Evolutionary conservation across 1,139 yeast species (phyloP), one percentile per base, ranked within the genome.

Genomic region (Suhomyces atakaporum): DNA sequence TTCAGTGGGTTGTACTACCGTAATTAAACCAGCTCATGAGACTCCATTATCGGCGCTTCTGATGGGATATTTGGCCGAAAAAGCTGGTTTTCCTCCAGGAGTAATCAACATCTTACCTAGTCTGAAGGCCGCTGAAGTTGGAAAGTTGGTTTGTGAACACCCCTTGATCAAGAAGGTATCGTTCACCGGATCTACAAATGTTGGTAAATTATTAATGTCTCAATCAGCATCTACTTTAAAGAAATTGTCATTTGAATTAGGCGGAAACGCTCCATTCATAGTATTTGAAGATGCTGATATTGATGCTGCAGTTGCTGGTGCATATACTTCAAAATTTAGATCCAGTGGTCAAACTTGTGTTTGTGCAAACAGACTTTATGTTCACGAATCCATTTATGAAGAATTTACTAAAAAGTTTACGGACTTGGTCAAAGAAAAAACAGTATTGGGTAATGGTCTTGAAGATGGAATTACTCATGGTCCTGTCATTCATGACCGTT

Each of bases 1-100:
- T 14, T 96, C 97, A 12, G 90, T 94, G 7, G 97, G 97, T 2
- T 90, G 97, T 62, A 84, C 97, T 1, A 72, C 87, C 3, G 90
- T 90, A 9, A 72, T 90, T 42, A 90, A 89, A 62, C 97, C 97
- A 3, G 97, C 95, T 25, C 69, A 81, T 4, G 95, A 86, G 56
- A 90, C 97, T 7, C 97, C 97, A 13, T 69, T 84, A 43, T 75
- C 90, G 14, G 96, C 96, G 0, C 65, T 87, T 39, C 96, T 96
- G 1, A 56, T 90, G 54, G 95, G 84, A 2, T 65, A 77, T 45
- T 69, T 90, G 32, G 81, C 81, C 14, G 78, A 80, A 40, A 66
- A 83, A 53, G 96, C 96, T 0, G 96, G 96, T 0, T 71, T 90
- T 48, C 96, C 97, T n/a, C 66, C 72, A 38, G 97, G 97, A 38